A percentile compares a stretch with the other conserved stretches of the same genome.
Evolutionary conservation across 805 yeast genomes (phyloP).

Genomic region (Teunomyces tritomae): DNA sequence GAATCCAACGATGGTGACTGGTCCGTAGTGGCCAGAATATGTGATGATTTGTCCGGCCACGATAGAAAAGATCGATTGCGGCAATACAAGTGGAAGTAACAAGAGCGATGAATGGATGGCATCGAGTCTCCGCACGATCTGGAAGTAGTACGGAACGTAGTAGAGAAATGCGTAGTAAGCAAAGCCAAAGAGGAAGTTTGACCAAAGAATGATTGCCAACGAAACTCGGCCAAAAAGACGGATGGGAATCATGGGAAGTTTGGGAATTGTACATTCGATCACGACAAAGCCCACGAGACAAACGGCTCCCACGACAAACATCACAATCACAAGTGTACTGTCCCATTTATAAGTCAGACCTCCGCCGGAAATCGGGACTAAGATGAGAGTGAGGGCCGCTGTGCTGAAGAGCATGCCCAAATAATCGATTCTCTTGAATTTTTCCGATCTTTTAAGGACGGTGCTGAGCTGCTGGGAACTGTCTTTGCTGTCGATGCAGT

Average conservation of each 20-base stretch:
- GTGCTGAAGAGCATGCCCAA: slow-evolving; percentile 12
- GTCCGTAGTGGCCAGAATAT: slow-evolving; percentile 18
- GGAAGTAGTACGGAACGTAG: slow-evolving; percentile 23
- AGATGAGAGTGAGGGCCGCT: slow-evolving; percentile 10
- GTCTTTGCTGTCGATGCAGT: slow-evolving; percentile 12
- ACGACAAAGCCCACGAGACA: slow-evolving; percentile 19
- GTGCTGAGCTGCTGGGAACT: slow-evolving; percentile 15
- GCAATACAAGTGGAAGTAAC: slow-evolving; percentile 24
- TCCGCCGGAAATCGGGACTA: slow-evolving; percentile 16
- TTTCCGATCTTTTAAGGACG: slow-evolving; percentile 30
- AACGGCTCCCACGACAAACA: slow-evolving; percentile 17
- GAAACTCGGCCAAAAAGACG: slow-evolving; percentile 19
- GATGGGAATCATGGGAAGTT: slow-evolving; percentile 34
- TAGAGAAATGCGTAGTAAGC: slow-evolving; percentile 23
- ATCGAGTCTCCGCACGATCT: slow-evolving; percentile 20
- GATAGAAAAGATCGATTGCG: slow-evolving; percentile 17
- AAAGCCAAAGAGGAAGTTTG: slow-evolving; percentile 28
- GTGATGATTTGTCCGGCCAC: slow-evolving; percentile 19
- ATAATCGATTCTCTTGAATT: slow-evolving; percentile 23
- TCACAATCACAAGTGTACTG: slow-evolving; percentile 12
- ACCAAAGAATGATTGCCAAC: slow-evolving; percentile 17
- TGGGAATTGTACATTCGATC: slow-evolving; percentile 28
- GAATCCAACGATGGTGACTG: slow-evolving; percentile 18
- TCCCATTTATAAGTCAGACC: slow-evolving; percentile 15
- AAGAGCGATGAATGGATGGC: slow-evolving; percentile 20